Evolutionary conservation across 106 monocot species (phyloP).

Genomic region (Vanilla planifolia): DNA sequence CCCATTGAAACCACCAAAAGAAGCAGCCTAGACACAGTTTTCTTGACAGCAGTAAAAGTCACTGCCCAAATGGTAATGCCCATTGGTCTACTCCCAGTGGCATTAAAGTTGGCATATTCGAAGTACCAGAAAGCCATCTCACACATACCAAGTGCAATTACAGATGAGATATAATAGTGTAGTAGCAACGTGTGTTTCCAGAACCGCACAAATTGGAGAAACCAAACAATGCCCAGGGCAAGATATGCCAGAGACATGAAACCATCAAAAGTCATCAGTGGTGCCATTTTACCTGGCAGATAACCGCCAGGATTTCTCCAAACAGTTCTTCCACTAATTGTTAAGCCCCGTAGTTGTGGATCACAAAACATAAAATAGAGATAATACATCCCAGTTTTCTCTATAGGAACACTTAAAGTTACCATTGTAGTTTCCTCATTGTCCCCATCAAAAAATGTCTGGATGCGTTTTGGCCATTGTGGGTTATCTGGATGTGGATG

Average conservation of each 20-base stretch:
- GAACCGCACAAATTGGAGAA: slow-evolving; percentile 74
- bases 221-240: slow-evolving; percentile 85
- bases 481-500: slow-evolving; percentile 53
- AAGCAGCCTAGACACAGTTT: slow-evolving; percentile 88
- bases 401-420: slow-evolving; percentile 42
- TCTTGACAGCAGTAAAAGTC: slow-evolving; percentile 90
- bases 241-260: slow-evolving; percentile 96
- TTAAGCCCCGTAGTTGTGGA: slow-evolving; percentile 62
- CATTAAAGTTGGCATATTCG: slow-evolving; percentile 95
- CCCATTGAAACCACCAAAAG: slow-evolving; percentile 99
- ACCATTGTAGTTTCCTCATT: slow-evolving; percentile 63
- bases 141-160: slow-evolving; percentile 95
- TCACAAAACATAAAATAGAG: slow-evolving; percentile 99
- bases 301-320: slow-evolving; percentile 96
- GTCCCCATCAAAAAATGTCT: slow-evolving; percentile 75
- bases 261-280: slow-evolving; percentile 87
- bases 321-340: slow-evolving; percentile 73
- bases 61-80: slow-evolving; percentile 91
- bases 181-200: slow-evolving; percentile 90
- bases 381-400: slow-evolving; percentile 94
- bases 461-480: slow-evolving; percentile 82
- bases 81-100: slow-evolving; percentile 84
- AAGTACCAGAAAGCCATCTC: slow-evolving; percentile 99
- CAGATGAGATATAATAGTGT: slow-evolving; percentile 86
- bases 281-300: slow-evolving; percentile 92